A percentile compares a stretch with the other conserved stretches of the same genome.
phyloP scores from a whole-genome alignment of 2,329 filamentous ascomycete species.

The Phoma sp. region DNA sequence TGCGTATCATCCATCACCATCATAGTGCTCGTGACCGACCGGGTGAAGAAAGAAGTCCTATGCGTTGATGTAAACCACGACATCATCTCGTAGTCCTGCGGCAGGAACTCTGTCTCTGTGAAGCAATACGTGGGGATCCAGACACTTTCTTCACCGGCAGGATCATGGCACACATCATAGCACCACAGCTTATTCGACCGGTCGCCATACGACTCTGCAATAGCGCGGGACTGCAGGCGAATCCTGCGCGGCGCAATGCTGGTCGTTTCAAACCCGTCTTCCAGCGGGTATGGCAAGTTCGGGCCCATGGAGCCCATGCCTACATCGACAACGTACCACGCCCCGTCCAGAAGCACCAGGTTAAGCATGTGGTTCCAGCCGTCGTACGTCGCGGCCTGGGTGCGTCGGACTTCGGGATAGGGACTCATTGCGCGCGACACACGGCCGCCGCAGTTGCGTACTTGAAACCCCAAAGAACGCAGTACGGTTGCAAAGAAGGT shows the following conservation, averaged over 20 bases:
- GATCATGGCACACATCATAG: constrained; percentile 21
- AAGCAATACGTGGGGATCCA: constrained; percentile 25
- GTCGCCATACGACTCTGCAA: constrained; percentile 20
- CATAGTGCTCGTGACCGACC: constrained; percentile 20
- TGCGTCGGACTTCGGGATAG: constrained; percentile 15
- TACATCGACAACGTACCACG: constrained; percentile 44
- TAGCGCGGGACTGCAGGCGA: constrained; percentile 16
- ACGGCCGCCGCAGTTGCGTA: constrained; percentile 30
- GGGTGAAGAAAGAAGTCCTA: constrained; percentile 24
- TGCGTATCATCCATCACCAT: constrained; percentile 20
- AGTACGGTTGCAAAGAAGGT: constrained; percentile 59
- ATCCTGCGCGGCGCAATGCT: constrained; percentile 20
- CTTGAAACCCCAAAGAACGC: constrained; percentile 56
- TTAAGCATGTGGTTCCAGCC: constrained; percentile 52
- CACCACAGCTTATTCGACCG: constrained; percentile 19
- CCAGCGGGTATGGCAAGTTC: constrained; percentile 16
- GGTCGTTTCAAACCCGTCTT: constrained; percentile 19
- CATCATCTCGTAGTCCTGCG: constrained; percentile 32
- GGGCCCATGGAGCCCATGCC: constrained; percentile 40
- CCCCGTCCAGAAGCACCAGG: constrained; percentile 39
- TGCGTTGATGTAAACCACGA: constrained; percentile 32
- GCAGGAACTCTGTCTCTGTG: constrained; percentile 32
- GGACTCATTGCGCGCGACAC: constrained; percentile 24
- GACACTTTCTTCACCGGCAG: background rate
- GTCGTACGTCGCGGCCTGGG: constrained; percentile 20